These are phyloP conservation scores for Rhinocladiella similis DNA, from an alignment of 2,329 filamentous ascomycete species.

Conservation along the genomic window DNA sequence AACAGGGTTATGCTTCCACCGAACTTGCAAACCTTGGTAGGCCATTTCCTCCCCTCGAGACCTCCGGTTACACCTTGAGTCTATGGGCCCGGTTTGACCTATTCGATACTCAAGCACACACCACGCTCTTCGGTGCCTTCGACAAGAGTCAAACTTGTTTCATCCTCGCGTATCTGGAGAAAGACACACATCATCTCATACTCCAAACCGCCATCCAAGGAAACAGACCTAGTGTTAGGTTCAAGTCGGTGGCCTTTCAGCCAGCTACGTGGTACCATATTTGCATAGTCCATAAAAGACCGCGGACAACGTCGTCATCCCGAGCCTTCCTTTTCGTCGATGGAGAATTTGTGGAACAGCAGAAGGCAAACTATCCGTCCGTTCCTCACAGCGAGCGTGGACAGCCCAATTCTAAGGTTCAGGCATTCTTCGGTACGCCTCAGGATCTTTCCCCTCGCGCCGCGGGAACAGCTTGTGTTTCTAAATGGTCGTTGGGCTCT, in stretches of 20 bases:
- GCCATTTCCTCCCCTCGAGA: conserved; percentile 76
- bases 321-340: conserved; percentile 88
- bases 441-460: conserved; percentile 74
- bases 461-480: conserved; percentile 70
- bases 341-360: conserved; percentile 89
- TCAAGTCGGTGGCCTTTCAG: conserved; percentile 78
- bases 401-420: conserved; percentile 61
- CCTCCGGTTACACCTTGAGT: conserved; percentile 83
- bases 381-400: conserved; percentile 64
- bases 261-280: conserved; percentile 89
- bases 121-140: conserved; percentile 93
- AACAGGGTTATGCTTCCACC: conserved; percentile 84
- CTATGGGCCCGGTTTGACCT: conserved; percentile 86
- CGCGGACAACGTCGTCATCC: conserved; percentile 71
- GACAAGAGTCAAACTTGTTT: conserved; percentile 92
- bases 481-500: conserved; percentile 85
- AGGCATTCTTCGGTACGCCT: conserved; percentile 92
- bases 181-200: conserved; percentile 90
- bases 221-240: conserved; percentile 83
- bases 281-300: conserved; percentile 78
- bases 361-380: conserved; percentile 85
- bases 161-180: conserved; percentile 88
- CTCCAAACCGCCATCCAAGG: conserved; percentile 92
- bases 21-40: conserved; percentile 85
- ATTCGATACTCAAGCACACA: conserved; percentile 83